These are phyloP conservation scores for Zelopaecilomyces penicillatus DNA, from an alignment of 2,329 filamentous ascomycete species.

Conservation along the genomic window DNA sequence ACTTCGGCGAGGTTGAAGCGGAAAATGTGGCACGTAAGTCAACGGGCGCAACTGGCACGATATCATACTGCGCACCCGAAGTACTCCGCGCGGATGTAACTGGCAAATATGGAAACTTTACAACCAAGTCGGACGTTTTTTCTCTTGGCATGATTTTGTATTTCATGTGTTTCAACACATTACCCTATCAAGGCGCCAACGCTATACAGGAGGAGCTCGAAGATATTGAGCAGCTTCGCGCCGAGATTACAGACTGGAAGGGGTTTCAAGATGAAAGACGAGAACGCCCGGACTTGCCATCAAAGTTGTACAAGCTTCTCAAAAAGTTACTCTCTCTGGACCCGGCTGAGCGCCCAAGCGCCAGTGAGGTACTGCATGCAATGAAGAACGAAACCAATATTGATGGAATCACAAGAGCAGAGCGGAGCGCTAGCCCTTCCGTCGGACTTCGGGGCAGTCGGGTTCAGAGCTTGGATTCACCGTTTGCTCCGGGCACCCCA, in stretches of 20 bases:
- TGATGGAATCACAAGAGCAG: slow-evolving; percentile 31
- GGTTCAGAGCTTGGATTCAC: slow-evolving; percentile 49
- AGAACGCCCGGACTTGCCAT: slow-evolving; percentile 72
- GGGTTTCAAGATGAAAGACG: slow-evolving; percentile 75
- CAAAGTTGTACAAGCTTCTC: slow-evolving; percentile 76
- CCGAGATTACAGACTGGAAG: slow-evolving; percentile 78
- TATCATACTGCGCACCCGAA: slow-evolving; percentile 95
- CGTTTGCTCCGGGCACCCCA: slow-evolving; percentile 40
- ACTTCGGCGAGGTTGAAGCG: slow-evolving; percentile 93
- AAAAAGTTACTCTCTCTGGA: slow-evolving; percentile 72
- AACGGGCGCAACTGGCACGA: slow-evolving; percentile 88
- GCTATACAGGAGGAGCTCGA: slow-evolving; percentile 84
- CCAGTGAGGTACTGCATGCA: slow-evolving; percentile 72
- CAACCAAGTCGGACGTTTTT: slow-evolving; percentile 96
- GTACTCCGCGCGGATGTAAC: slow-evolving; percentile 63
- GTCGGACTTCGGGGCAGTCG: slow-evolving; percentile 35
- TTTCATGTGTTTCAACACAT: slow-evolving; percentile 87
- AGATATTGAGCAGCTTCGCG: slow-evolving; percentile 74
- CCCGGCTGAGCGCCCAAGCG: slow-evolving; percentile 68
- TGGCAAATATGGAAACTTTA: slow-evolving; percentile 84
- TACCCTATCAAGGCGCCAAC: slow-evolving; percentile 82
- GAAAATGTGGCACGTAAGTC: slow-evolving; percentile 76
- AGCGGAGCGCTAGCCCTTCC: slow-evolving; percentile 25
- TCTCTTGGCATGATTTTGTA: slow-evolving; percentile 97
- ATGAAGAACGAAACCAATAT: slow-evolving; percentile 60